These are phyloP conservation scores for Aspergillus cavernicola DNA, from an alignment of 495 filamentous ascomycete species.

Conservation along the genomic window DNA sequence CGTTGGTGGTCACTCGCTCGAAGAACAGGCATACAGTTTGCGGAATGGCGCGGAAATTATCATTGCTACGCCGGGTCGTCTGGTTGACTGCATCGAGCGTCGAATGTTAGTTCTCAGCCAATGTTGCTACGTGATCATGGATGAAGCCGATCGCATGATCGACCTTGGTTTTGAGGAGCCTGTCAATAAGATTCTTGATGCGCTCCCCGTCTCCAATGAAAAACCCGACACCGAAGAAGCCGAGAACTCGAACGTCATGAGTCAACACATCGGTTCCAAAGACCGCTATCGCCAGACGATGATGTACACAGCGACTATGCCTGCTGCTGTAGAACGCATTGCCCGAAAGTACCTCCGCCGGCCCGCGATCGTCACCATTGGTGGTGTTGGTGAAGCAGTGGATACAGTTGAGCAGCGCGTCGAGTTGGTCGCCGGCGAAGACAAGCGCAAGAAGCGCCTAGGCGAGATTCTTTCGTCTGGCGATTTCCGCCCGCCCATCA, in stretches of 20 bases:
- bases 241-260: slow-evolving; percentile 83
- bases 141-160: slow-evolving; percentile 99
- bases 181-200: slow-evolving; percentile 96
- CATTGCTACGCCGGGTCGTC: slow-evolving; percentile 94
- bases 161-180: slow-evolving; percentile 97
- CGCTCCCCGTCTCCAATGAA: slow-evolving; percentile 91
- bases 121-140: slow-evolving; percentile 98
- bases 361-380: slow-evolving; percentile 92
- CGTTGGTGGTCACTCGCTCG: slow-evolving; percentile 92
- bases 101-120: slow-evolving; percentile 87
- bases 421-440: slow-evolving; percentile 87
- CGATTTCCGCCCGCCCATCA: slow-evolving; percentile 89
- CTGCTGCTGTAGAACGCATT: slow-evolving; percentile 87
- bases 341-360: slow-evolving; percentile 92
- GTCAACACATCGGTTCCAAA: slow-evolving; percentile 72
- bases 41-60: slow-evolving; percentile 98
- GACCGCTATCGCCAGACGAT: slow-evolving; percentile 96
- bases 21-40: slow-evolving; percentile 90
- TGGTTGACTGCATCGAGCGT: slow-evolving; percentile 95
- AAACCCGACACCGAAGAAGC: slow-evolving; percentile 96
- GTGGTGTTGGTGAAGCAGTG: slow-evolving; percentile 93
- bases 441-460: slow-evolving; percentile 95
- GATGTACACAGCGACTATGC: slow-evolving; percentile 99
- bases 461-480: slow-evolving; percentile 81
- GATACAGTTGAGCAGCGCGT: slow-evolving; percentile 98